phyloP scores from a whole-genome alignment of 2,329 filamentous ascomycete genomes.

The Alternaria postmessia region DNA sequence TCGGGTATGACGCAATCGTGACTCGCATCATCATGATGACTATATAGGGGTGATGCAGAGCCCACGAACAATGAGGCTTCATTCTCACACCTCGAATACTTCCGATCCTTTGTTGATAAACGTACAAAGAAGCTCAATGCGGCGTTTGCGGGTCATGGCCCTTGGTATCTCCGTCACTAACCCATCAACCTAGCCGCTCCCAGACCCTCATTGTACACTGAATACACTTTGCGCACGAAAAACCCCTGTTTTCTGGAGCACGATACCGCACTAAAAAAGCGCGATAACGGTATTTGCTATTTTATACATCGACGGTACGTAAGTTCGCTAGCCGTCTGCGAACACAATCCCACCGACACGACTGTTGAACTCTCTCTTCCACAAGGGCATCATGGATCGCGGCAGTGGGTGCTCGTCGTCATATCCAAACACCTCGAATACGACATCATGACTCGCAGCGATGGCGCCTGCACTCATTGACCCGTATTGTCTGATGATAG shows the following conservation, averaged over 20 bases:
- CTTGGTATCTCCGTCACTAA: neutral
- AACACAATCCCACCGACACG: slow-evolving; percentile 33
- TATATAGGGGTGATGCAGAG: neutral
- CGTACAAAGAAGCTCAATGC: neutral
- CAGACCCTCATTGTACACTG: neutral
- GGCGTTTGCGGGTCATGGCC: neutral
- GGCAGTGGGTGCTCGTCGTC: slow-evolving; percentile 16
- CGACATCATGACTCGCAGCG: slow-evolving; percentile 23
- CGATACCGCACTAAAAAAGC: rapidly evolving
- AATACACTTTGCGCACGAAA: neutral
- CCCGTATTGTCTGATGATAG: slow-evolving; percentile 39
- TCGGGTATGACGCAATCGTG: slow-evolving; percentile 10
- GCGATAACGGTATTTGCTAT: neutral
- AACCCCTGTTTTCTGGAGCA: neutral
- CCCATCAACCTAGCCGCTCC: neutral
- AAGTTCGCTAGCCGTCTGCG: neutral
- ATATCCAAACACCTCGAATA: slow-evolving; percentile 36
- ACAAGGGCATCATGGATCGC: slow-evolving; percentile 42
- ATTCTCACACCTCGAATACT: neutral
- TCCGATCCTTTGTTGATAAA: neutral
- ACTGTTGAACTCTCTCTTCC: slow-evolving; percentile 43
- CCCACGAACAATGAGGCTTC: neutral
- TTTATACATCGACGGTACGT: neutral
- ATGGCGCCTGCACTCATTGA: slow-evolving; percentile 25
- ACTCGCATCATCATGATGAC: neutral